Evolutionary conservation across 768 basidiomycete genomes (phyloP).

Genomic region (Gelatoporia subvermispora): DNA sequence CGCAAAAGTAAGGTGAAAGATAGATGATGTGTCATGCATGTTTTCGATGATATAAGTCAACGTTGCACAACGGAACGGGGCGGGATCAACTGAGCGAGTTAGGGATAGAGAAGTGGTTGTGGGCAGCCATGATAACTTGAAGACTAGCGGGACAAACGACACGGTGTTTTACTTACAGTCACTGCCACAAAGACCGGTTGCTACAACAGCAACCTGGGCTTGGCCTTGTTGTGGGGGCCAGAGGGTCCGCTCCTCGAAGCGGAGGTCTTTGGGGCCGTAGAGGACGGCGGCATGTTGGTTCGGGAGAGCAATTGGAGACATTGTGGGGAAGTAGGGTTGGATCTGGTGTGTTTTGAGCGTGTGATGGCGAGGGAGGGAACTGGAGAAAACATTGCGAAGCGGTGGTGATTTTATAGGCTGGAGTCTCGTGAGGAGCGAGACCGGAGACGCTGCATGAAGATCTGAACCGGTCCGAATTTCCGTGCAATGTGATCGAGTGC

Average conservation of each 20-base stretch:
- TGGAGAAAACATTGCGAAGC: constrained; percentile 16
- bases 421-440: constrained; percentile 15
- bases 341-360: constrained; percentile 1
- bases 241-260: constrained; percentile 66
- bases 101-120: background rate
- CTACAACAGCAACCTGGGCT: constrained; percentile 72
- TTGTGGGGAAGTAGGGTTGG: constrained; percentile 18
- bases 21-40: no score
- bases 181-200: constrained; percentile 90
- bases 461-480: constrained; percentile 28
- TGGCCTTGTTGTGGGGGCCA: constrained; percentile 69
- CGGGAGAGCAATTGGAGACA: constrained; percentile 46
- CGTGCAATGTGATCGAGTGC: constrained; percentile 18
- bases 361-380: constrained; percentile 17
- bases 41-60: no score
- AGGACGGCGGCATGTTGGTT: constrained; percentile 74
- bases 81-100: no score
- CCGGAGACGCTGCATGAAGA: constrained; percentile 25
- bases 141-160: constrained; percentile 3
- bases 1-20: no score
- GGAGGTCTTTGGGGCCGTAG: constrained; percentile 78
- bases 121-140: constrained; percentile 5
- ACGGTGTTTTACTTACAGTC: constrained; percentile 48
- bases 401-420: constrained; percentile 12
- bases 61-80: no score